These are phyloP conservation scores for Bruguiera sexangula DNA, from an alignment of 345 rosid species.

Conservation along the genomic window DNA sequence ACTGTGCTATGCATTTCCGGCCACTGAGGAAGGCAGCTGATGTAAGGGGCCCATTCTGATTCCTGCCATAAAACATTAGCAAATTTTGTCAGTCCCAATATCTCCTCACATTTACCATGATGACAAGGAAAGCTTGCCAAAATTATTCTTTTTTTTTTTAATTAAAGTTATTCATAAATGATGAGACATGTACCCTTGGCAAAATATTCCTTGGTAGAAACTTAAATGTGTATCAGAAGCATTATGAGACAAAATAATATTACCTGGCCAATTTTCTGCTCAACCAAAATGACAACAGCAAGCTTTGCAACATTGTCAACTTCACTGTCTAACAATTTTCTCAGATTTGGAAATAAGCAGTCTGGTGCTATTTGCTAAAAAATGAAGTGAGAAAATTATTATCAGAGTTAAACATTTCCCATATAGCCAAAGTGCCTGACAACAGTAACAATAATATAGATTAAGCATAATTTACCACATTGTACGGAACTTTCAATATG, in stretches of 20 bases:
- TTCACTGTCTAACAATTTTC: slow-evolving; percentile 35
- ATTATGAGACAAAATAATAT: slow-evolving; percentile 3
- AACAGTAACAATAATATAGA: background rate
- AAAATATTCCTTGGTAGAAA: background rate
- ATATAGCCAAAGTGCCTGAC: too few relatives aligned
- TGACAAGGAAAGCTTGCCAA: background rate
- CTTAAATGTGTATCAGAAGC: slow-evolving; percentile 1
- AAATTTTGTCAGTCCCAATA: slow-evolving; percentile 4
- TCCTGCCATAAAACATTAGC: slow-evolving; percentile 35
- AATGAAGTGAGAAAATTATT: slow-evolving; percentile 17
- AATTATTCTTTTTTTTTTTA: background rate
- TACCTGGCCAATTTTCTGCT: slow-evolving; percentile 54
- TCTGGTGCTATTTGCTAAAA: slow-evolving; percentile 68
- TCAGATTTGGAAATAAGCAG: slow-evolving; percentile 49
- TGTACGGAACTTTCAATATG: slow-evolving; percentile 65
- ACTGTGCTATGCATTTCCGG: slow-evolving; percentile 70
- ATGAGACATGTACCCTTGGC: background rate
- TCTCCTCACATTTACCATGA: background rate
- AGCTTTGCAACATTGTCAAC: slow-evolving; percentile 58
- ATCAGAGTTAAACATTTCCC: background rate
- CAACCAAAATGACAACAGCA: slow-evolving; percentile 51
- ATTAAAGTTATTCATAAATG: background rate
- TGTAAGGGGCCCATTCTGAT: slow-evolving; percentile 73
- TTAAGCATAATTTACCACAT: slow-evolving; percentile 34
- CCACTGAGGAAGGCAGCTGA: slow-evolving; percentile 58